phyloP scores from a whole-genome alignment of 2,329 filamentous ascomycete genomes.

The Diaporthe sp. region DNA sequence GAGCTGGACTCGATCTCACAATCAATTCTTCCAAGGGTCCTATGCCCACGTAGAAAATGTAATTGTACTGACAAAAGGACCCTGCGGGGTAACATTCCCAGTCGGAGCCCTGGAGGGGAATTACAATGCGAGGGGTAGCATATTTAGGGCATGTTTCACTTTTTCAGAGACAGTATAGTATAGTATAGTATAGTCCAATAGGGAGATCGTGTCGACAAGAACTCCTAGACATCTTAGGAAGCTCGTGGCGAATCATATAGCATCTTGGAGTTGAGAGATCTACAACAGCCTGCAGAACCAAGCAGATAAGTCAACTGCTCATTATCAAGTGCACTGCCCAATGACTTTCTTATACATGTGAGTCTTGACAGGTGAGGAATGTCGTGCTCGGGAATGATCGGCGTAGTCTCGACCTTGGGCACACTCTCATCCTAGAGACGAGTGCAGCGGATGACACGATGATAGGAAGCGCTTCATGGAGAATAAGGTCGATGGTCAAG shows the following conservation, averaged over 20 bases:
- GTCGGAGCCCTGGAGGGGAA: neutral
- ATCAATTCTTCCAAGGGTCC: neutral
- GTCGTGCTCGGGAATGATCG: neutral
- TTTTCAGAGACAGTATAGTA: neutral
- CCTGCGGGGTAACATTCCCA: slow-evolving; percentile 8
- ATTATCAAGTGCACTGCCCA: neutral
- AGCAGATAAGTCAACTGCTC: neutral
- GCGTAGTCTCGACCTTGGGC: neutral
- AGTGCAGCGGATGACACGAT: neutral
- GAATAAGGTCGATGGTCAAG: neutral
- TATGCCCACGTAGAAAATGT: neutral
- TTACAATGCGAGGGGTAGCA: too few relatives aligned
- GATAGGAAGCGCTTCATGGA: neutral
- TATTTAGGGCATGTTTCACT: slow-evolving; percentile 1
- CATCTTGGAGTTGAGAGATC: neutral
- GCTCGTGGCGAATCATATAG: neutral
- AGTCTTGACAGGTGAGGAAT: neutral
- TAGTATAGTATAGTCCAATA: neutral
- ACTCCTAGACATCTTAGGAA: neutral
- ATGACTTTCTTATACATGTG: neutral
- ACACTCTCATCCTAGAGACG: neutral
- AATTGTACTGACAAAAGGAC: neutral
- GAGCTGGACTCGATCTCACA: neutral
- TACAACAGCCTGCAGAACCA: too few relatives aligned
- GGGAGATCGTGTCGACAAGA: neutral